Percentiles rank a stretch among this genome's conserved stretches.
phyloP scores from a whole-genome alignment of 768 basidiomycete genomes.

The Macrolepiota fuliginosa region DNA sequence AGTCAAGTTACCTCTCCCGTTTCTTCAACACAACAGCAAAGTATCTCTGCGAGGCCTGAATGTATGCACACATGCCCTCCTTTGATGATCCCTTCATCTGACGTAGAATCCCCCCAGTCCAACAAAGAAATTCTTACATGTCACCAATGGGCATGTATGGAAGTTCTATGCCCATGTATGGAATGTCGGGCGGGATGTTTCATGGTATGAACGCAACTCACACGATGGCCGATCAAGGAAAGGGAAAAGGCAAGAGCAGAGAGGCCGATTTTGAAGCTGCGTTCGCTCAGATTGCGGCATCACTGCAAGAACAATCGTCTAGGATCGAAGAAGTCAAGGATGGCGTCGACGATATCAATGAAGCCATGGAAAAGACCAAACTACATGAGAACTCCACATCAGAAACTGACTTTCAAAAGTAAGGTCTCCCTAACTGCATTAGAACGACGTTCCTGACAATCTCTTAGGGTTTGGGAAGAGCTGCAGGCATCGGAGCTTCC shows the following conservation, averaged over 20 bases:
- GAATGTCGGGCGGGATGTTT: conserved; percentile 29
- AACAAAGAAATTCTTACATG: conserved; percentile 41
- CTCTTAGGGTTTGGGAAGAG: conserved; percentile 58
- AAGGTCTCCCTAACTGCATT: conserved; percentile 14
- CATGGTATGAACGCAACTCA: conserved; percentile 28
- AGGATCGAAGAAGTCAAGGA: conserved; percentile 42
- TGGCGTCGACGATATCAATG: conserved; percentile 47
- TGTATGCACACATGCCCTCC: conserved; percentile 29
- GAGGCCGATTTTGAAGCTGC: conserved; percentile 86
- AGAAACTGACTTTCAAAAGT: conserved; percentile 54
- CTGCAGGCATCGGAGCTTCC: conserved; percentile 57
- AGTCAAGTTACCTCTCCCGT: conserved; percentile 22
- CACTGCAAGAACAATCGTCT: conserved; percentile 32
- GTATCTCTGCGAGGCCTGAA: conserved; percentile 30
- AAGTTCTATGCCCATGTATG: conserved; percentile 36
- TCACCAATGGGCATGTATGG: conserved; percentile 33
- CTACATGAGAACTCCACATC: conserved; percentile 29
- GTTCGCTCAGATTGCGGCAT: conserved; percentile 65
- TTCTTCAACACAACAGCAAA: conserved; percentile 31
- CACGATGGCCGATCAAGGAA: conserved; percentile 29
- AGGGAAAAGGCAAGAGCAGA: conserved; percentile 78
- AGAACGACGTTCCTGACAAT: conserved; percentile 1
- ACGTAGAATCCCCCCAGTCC: conserved; percentile 24
- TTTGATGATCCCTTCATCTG: not conserved
- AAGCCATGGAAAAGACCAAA: conserved; percentile 32